A percentile compares a stretch with the other conserved stretches of the same genome.
phyloP scores from a whole-genome alignment of 768 basidiomycete species.

The Serpula lacrymans region DNA sequence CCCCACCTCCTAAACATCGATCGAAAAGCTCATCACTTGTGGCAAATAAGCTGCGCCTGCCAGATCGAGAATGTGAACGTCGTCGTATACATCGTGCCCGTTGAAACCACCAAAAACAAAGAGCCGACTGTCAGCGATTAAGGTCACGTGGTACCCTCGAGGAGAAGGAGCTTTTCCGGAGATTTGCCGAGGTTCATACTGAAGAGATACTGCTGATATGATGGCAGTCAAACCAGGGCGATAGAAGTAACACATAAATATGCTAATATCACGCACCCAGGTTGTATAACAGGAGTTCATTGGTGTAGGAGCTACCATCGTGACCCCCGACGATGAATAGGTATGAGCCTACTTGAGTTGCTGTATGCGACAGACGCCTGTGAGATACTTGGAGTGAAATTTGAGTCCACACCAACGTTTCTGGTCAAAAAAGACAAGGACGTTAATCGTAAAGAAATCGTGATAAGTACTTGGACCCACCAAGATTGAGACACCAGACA shows the following conservation, averaged over 20 bases:
- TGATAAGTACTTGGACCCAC: slow-evolving; percentile 49
- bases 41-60: slow-evolving; percentile 87
- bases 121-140: slow-evolving; percentile 80
- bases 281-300: slow-evolving; percentile 80
- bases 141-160: slow-evolving; percentile 82
- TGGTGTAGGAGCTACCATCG: slow-evolving; percentile 70
- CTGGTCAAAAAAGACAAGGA: too few relatives aligned
- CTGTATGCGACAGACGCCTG: slow-evolving; percentile 77
- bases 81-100: slow-evolving; percentile 78
- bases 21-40: slow-evolving; percentile 76
- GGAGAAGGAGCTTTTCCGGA: slow-evolving; percentile 66
- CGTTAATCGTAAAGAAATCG: too few relatives aligned
- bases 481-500: slow-evolving; percentile 81
- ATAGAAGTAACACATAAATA: background rate
- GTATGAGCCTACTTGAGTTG: slow-evolving; percentile 90
- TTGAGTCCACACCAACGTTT: slow-evolving; percentile 25
- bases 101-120: slow-evolving; percentile 90
- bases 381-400: slow-evolving; percentile 27
- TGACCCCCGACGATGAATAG: slow-evolving; percentile 90
- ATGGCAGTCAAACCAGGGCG: background rate
- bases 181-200: slow-evolving; percentile 72
- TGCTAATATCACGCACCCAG: slow-evolving; percentile 53
- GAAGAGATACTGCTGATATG: slow-evolving; percentile 61
- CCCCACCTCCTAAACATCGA: slow-evolving; percentile 40
- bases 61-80: slow-evolving; percentile 82